A percentile compares a stretch with the other conserved stretches of the same genome.
These are phyloP conservation scores for Aspergillus fischeri DNA, from an alignment of 2,329 filamentous ascomycete genomes.

Conservation along the genomic window DNA sequence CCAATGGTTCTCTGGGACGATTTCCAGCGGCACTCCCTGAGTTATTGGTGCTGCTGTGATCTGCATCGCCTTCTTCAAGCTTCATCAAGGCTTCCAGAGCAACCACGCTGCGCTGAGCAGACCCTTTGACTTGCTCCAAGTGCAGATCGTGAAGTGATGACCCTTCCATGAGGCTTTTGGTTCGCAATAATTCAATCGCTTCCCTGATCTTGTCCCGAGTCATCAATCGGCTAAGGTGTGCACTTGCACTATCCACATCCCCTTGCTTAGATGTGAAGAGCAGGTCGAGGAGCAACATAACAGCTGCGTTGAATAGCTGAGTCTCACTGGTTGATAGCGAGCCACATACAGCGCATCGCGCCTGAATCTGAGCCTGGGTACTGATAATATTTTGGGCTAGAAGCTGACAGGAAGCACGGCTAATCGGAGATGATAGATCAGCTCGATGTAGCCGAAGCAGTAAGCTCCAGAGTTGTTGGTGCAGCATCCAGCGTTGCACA, in stretches of 20 bases:
- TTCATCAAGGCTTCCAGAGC: neutral
- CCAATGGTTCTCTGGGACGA: neutral
- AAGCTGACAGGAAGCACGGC: conserved; percentile 6
- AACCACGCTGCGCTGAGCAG: neutral
- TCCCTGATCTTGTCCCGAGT: conserved; percentile 8
- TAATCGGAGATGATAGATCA: neutral
- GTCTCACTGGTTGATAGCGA: conserved; percentile 3
- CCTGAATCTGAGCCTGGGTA: conserved; percentile 4
- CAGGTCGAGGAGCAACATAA: neutral
- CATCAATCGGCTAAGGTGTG: conserved; percentile 5
- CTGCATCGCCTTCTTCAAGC: neutral
- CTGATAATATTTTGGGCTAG: conserved; percentile 11
- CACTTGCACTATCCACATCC: neutral
- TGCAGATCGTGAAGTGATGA: neutral
- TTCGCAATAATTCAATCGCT: conserved; percentile 9
- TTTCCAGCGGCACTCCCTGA: neutral
- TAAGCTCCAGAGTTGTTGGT: conserved; percentile 16
- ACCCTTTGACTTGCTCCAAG: neutral
- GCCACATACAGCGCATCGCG: conserved; percentile 8
- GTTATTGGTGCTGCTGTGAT: neutral
- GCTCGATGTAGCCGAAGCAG: conserved; percentile 12
- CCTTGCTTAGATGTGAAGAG: neutral
- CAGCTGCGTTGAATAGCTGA: neutral
- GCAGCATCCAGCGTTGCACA: conserved; percentile 14
- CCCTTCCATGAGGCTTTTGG: neutral